Evolutionary conservation across 129 eudicot genomes (phyloP).

Genomic region (Lonicera japonica): DNA sequence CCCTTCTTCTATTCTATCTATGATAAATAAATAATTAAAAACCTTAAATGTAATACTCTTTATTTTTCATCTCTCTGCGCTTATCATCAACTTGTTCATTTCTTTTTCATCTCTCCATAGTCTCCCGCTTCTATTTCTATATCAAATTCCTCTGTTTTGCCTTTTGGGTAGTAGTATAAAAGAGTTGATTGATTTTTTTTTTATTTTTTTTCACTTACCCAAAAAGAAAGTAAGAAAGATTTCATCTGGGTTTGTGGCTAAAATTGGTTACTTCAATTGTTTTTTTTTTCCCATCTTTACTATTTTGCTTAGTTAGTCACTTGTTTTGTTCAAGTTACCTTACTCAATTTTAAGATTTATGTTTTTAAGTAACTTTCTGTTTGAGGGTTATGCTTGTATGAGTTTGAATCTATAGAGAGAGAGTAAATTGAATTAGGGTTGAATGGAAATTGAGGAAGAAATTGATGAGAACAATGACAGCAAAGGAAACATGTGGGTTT

Average conservation of each 20-base stretch:
- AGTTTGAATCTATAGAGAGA: conserved; percentile 12
- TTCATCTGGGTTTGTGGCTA: neutral
- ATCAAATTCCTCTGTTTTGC: too few relatives aligned
- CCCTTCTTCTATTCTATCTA: too few relatives aligned
- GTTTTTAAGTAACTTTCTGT: neutral
- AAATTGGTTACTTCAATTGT: neutral
- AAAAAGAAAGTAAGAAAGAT: too few relatives aligned
- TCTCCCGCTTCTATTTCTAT: too few relatives aligned
- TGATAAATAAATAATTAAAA: too few relatives aligned
- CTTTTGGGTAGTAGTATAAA: too few relatives aligned
- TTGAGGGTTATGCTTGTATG: neutral
- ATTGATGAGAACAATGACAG: conserved; percentile 46
- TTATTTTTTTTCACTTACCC: neutral
- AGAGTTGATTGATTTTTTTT: too few relatives aligned
- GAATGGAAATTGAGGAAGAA: conserved; percentile 40
- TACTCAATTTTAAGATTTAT: neutral
- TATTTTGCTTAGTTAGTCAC: too few relatives aligned
- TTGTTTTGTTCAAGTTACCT: too few relatives aligned
- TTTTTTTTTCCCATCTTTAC: neutral
- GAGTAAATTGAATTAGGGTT: neutral
- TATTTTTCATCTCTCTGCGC: neutral
- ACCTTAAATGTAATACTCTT: neutral
- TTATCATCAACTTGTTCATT: neutral
- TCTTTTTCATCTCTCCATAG: too few relatives aligned
- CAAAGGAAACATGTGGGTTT: conserved; percentile 87